phyloP scores from a whole-genome alignment of 192 early-diverging fungal genomes.

The Dimargaris cristalligena region DNA sequence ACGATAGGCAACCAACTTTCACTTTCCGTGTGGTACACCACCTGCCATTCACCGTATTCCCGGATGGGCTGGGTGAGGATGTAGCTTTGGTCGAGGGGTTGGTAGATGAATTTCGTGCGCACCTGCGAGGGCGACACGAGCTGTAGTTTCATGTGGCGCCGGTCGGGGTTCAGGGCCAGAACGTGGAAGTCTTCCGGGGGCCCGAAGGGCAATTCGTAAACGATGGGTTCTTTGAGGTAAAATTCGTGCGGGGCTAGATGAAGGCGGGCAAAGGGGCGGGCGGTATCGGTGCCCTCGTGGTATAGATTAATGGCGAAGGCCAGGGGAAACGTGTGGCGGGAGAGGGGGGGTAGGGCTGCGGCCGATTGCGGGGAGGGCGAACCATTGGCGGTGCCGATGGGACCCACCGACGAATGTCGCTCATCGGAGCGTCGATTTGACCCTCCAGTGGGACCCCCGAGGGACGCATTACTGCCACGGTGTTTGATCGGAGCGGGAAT shows the following conservation, averaged over 20 bases:
- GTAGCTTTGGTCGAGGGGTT: conserved; percentile 32
- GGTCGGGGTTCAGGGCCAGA: conserved; percentile 24
- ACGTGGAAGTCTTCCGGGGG: conserved; percentile 27
- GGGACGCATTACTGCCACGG: background rate
- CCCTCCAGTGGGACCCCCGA: too few relatives aligned
- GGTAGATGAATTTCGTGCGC: conserved; percentile 32
- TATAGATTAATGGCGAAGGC: conserved; percentile 22
- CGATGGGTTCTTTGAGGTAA: conserved; percentile 29
- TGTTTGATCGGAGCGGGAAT: background rate
- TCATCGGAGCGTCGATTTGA: too few relatives aligned
- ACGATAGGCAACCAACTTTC: conserved; percentile 32
- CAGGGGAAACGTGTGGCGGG: conserved; percentile 25
- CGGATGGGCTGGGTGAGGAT: conserved; percentile 29
- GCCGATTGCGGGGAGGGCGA: background rate
- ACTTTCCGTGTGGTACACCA: conserved; percentile 28
- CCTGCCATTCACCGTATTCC: conserved; percentile 33
- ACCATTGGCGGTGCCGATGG: too few relatives aligned
- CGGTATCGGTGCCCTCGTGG: conserved; percentile 23
- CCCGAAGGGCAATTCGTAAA: conserved; percentile 23
- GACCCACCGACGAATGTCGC: background rate
- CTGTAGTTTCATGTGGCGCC: conserved; percentile 29
- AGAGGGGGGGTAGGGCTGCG: conserved; percentile 17
- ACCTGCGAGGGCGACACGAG: conserved; percentile 28
- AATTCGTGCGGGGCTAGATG: conserved; percentile 28
- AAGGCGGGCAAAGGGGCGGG: conserved; percentile 24